phyloP scores from a whole-genome alignment of 2,329 filamentous ascomycete species.

The Drechslerella coelobrocha region DNA sequence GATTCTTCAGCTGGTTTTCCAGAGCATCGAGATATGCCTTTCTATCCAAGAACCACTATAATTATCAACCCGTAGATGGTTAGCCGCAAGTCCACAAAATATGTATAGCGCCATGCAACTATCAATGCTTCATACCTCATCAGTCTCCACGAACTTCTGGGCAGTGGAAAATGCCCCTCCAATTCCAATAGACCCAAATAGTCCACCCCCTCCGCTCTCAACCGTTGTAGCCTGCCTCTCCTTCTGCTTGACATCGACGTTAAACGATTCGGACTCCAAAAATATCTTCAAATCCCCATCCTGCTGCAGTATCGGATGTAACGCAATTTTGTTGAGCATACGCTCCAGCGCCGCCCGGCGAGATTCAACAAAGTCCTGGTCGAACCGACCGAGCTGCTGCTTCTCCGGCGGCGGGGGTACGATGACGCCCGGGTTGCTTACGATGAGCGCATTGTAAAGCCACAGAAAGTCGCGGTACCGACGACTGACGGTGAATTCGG shows the following conservation, averaged over 20 bases:
- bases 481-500: slow-evolving; percentile 90
- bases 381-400: slow-evolving; percentile 93
- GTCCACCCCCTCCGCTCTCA: slow-evolving; percentile 89
- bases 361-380: slow-evolving; percentile 94
- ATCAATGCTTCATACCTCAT: slow-evolving; percentile 79
- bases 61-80: slow-evolving; percentile 58
- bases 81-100: background rate
- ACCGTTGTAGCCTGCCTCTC: slow-evolving; percentile 80
- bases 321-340: slow-evolving; percentile 95
- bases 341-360: slow-evolving; percentile 89
- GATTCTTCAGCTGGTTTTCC: slow-evolving; percentile 85
- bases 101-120: slow-evolving; percentile 27
- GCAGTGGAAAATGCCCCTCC: slow-evolving; percentile 65
- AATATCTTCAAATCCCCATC: slow-evolving; percentile 95
- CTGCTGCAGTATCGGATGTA: slow-evolving; percentile 87
- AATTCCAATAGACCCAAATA: slow-evolving; percentile 64
- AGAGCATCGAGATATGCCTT: slow-evolving; percentile 92
- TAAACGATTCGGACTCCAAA: slow-evolving; percentile 94
- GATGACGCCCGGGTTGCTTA: slow-evolving; percentile 92
- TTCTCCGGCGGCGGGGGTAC: slow-evolving; percentile 97
- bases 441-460: slow-evolving; percentile 93
- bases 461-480: slow-evolving; percentile 96
- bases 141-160: slow-evolving; percentile 91
- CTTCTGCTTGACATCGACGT: slow-evolving; percentile 96
- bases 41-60: slow-evolving; percentile 99